Evolutionary conservation across 345 rosid species (phyloP).

Genomic region (Salix suchowensis): DNA sequence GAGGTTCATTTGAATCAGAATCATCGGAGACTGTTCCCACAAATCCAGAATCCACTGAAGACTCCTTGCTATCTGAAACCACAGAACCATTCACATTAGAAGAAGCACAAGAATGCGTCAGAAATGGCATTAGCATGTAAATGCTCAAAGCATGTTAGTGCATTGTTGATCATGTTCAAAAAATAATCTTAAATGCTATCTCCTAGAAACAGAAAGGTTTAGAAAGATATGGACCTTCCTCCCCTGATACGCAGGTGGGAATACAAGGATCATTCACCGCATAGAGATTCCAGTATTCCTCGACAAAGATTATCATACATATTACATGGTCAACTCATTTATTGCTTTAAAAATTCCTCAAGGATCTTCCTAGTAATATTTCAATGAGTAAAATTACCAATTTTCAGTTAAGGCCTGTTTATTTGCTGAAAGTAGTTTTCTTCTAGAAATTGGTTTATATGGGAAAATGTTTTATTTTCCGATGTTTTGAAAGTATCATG

Average conservation of each 20-base stretch:
- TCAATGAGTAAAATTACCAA: neutral
- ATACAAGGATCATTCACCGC: neutral
- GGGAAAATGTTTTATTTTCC: no score
- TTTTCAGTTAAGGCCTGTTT: neutral
- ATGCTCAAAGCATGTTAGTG: slow-evolving; percentile 2
- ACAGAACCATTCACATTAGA: slow-evolving; percentile 18
- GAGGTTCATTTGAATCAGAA: slow-evolving; percentile 23
- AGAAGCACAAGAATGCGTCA: slow-evolving; percentile 6
- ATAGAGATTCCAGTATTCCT: neutral
- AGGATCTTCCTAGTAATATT: neutral
- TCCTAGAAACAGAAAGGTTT: neutral
- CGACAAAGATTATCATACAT: neutral
- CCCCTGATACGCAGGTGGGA: neutral
- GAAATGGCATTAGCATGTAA: slow-evolving; percentile 2
- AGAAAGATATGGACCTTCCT: neutral
- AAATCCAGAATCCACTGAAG: slow-evolving; percentile 24
- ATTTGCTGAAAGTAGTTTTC: no score
- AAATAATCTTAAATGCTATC: neutral
- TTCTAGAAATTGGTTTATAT: no score
- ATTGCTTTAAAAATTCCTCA: neutral
- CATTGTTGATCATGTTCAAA: neutral
- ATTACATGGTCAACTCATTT: neutral
- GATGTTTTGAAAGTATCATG: no score
- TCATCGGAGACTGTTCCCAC: slow-evolving; percentile 14
- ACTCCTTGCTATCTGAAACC: slow-evolving; percentile 34